Percentiles rank a stretch among this genome's conserved stretches.
Evolutionary conservation across 2,329 filamentous ascomycete species (phyloP).

Genomic region (Aspergillus pseudoglaucus): DNA sequence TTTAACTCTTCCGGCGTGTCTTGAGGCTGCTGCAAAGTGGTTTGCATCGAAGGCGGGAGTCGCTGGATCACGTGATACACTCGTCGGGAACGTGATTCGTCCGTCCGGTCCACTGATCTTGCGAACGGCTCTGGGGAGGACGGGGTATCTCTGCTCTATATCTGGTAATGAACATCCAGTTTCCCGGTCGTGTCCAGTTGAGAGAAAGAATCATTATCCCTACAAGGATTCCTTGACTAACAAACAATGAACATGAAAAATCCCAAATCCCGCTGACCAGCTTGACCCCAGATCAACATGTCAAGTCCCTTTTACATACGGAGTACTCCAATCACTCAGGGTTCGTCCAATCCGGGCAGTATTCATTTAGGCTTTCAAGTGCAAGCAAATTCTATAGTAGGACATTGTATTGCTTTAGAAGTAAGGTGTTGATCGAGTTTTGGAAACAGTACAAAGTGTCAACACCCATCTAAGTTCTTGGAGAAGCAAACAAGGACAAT

Average conservation of each 20-base stretch:
- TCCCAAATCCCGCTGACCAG: too few relatives aligned
- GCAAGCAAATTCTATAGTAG: too few relatives aligned
- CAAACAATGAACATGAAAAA: too few relatives aligned
- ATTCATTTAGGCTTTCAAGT: too few relatives aligned
- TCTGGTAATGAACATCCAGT: neutral
- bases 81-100: constrained; percentile 22
- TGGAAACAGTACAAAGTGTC: neutral
- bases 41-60: constrained; percentile 38
- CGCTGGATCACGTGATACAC: constrained; percentile 24
- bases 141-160: too few relatives aligned
- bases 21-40: constrained; percentile 23
- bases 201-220: neutral
- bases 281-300: too few relatives aligned
- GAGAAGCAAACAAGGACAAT: neutral
- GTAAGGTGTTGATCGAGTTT: neutral
- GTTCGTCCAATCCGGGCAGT: too few relatives aligned
- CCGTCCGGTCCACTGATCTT: neutral
- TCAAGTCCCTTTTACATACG: too few relatives aligned
- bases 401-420: neutral
- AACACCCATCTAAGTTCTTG: constrained; percentile 1
- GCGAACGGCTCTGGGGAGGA: too few relatives aligned
- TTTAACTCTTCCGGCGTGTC: constrained; percentile 15
- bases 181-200: neutral
- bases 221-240: neutral
- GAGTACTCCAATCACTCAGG: too few relatives aligned